Percentiles rank a stretch among this genome's conserved stretches.
These are phyloP conservation scores for Trypanosomatidae sp. DNA, from an alignment of 208 protist species.

Conservation along the genomic window DNA sequence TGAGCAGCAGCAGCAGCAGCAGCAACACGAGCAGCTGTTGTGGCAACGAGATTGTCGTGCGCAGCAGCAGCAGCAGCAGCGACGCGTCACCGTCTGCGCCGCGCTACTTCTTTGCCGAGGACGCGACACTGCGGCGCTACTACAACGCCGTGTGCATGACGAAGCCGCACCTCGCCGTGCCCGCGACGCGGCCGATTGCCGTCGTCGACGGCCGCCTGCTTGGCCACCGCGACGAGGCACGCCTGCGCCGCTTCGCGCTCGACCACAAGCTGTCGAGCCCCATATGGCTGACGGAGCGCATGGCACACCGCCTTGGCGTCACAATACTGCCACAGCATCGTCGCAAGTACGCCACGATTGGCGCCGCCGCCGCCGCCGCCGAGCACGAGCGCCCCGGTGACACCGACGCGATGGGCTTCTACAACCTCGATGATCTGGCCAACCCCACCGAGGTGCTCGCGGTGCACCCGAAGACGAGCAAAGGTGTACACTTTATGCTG, in stretches of 20 bases:
- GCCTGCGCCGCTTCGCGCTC: slow-evolving; percentile 60
- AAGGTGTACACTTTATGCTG: slow-evolving; percentile 76
- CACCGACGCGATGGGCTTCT: slow-evolving; percentile 53
- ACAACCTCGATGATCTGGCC: slow-evolving; percentile 76
- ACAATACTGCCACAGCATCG: slow-evolving; percentile 33
- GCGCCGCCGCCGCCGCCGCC: slow-evolving; percentile 28
- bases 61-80: too few relatives aligned
- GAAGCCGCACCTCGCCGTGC: slow-evolving; percentile 61
- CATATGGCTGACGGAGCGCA: slow-evolving; percentile 59
- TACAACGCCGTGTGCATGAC: slow-evolving; percentile 71
- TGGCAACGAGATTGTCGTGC: too few relatives aligned
- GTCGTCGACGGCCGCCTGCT: slow-evolving; percentile 68
- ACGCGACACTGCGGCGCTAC: slow-evolving; percentile 73
- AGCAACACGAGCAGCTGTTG: too few relatives aligned
- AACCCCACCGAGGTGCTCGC: slow-evolving; percentile 57
- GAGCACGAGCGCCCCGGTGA: slow-evolving; percentile 14
- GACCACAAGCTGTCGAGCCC: slow-evolving; percentile 79
- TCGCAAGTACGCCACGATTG: slow-evolving; percentile 56
- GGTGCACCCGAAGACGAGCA: slow-evolving; percentile 74
- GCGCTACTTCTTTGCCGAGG: slow-evolving; percentile 76
- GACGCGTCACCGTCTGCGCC: too few relatives aligned
- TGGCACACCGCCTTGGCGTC: slow-evolving; percentile 46
- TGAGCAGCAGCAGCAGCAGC: too few relatives aligned
- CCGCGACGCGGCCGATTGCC: slow-evolving; percentile 62
- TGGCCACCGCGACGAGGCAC: slow-evolving; percentile 61